These are phyloP conservation scores for Psilocybe subaeruginosa DNA, from an alignment of 768 basidiomycete species.

Conservation along the genomic window DNA sequence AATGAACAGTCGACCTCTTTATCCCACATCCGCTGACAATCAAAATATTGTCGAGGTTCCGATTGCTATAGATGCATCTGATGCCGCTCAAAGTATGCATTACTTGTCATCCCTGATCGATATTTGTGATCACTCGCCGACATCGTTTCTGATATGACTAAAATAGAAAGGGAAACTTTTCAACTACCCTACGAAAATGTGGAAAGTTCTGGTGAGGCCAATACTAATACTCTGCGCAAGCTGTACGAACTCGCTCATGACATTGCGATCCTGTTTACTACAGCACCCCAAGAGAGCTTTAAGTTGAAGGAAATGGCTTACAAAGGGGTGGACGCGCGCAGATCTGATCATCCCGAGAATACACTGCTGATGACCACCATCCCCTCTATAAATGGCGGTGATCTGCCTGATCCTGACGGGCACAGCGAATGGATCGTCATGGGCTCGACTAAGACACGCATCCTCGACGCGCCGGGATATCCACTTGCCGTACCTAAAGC, in stretches of 20 bases:
- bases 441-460: not conserved
- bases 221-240: no score
- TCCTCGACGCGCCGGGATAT: slow-evolving; percentile 3
- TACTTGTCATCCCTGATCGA: not conserved
- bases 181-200: slow-evolving; percentile 8
- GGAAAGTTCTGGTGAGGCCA: not conserved
- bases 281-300: slow-evolving; percentile 7
- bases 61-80: not conserved
- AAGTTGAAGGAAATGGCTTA: not conserved
- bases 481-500: slow-evolving; percentile 5
- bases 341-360: not conserved
- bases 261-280: not conserved
- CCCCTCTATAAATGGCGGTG: not conserved
- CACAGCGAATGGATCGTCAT: slow-evolving; percentile 10
- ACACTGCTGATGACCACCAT: slow-evolving; percentile 10
- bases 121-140: not conserved
- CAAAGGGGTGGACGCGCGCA: not conserved
- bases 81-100: not conserved
- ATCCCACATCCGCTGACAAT: not conserved
- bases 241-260: not conserved
- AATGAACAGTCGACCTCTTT: slow-evolving; percentile 13
- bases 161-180: no score
- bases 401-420: not conserved
- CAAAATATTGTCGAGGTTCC: not conserved
- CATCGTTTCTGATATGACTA: no score